These are phyloP conservation scores for Claviceps digitariae DNA, from an alignment of 2,329 filamentous ascomycete species.

Conservation along the genomic window DNA sequence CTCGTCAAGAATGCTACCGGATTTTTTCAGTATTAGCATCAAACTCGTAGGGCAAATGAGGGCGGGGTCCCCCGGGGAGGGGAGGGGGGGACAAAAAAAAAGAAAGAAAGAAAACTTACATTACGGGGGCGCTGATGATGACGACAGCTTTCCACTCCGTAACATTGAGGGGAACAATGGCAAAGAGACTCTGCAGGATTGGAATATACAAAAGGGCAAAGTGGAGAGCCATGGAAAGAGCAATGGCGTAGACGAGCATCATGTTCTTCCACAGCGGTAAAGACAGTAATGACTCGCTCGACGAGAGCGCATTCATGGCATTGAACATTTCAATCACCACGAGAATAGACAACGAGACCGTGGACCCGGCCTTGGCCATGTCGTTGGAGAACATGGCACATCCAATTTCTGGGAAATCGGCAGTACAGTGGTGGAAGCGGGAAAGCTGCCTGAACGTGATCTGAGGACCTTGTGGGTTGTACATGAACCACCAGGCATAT, in stretches of 20 bases:
- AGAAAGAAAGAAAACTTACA: conserved; percentile 47
- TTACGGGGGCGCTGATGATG: conserved; percentile 76
- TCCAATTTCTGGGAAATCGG: conserved; percentile 76
- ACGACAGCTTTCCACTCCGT: conserved; percentile 88
- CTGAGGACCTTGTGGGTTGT: conserved; percentile 76
- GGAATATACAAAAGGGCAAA: conserved; percentile 89
- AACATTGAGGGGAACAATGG: conserved; percentile 75
- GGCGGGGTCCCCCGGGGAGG: no score
- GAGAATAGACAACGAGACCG: conserved; percentile 78
- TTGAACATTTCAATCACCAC: conserved; percentile 99
- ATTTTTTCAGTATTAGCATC: conserved; percentile 12
- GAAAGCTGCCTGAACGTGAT: conserved; percentile 81
- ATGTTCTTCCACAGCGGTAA: conserved; percentile 97
- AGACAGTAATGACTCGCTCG: conserved; percentile 84
- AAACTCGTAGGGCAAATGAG: not conserved
- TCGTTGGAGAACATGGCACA: conserved; percentile 85
- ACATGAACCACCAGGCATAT: conserved; percentile 99
- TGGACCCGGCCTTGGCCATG: conserved; percentile 79
- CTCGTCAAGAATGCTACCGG: conserved; percentile 65
- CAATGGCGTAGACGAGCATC: conserved; percentile 93
- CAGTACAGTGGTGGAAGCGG: conserved; percentile 86
- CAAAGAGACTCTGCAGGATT: conserved; percentile 76
- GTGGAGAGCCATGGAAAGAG: conserved; percentile 85
- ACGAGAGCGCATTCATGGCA: conserved; percentile 94
- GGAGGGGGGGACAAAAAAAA: no score